A percentile compares a stretch with the other conserved stretches of the same genome.
Conservation (phyloP, 1,284 basidiomycete genomes). For the Pseudozyma sp. region DNA sequence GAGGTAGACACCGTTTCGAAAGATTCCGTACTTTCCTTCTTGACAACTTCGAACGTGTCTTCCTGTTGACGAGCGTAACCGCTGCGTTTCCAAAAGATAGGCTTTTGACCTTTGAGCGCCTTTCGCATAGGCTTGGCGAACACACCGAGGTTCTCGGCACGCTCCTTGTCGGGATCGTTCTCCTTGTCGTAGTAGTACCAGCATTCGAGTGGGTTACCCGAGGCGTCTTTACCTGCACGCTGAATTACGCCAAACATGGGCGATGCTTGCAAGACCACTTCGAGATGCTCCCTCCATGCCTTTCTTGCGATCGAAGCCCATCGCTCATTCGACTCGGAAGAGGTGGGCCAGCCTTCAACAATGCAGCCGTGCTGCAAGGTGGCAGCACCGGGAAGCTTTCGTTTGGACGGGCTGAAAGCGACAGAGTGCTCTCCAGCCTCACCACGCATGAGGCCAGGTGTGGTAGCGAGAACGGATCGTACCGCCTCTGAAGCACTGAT, state of each 20-base stretch:
- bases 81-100: constrained; percentile 67
- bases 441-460: constrained; percentile 62
- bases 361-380: constrained; percentile 47
- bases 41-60: constrained; percentile 9
- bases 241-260: constrained; percentile 67
- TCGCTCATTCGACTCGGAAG: constrained; percentile 35
- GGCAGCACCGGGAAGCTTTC: constrained; percentile 33
- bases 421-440: constrained; percentile 57
- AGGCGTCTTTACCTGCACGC: constrained; percentile 65
- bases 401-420: constrained; percentile 51
- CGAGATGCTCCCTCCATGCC: constrained; percentile 65
- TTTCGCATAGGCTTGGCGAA: constrained; percentile 68
- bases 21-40: constrained; percentile 1
- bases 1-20: constrained; percentile 1
- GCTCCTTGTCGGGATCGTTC: constrained; percentile 62
- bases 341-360: constrained; percentile 47
- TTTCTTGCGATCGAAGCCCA: constrained; percentile 56
- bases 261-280: constrained; percentile 54
- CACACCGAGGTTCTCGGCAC: constrained; percentile 62
- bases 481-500: constrained; percentile 65
- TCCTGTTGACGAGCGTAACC: constrained; percentile 48
- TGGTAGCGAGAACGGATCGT: constrained; percentile 61
- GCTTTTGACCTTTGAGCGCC: constrained; percentile 66
- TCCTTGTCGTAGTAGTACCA: constrained; percentile 69
- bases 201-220: constrained; percentile 65